Percentiles rank a stretch among this genome's conserved stretches.
phyloP scores from a whole-genome alignment of 352 stramenopile genomes.

The Phytophthora europaea region DNA sequence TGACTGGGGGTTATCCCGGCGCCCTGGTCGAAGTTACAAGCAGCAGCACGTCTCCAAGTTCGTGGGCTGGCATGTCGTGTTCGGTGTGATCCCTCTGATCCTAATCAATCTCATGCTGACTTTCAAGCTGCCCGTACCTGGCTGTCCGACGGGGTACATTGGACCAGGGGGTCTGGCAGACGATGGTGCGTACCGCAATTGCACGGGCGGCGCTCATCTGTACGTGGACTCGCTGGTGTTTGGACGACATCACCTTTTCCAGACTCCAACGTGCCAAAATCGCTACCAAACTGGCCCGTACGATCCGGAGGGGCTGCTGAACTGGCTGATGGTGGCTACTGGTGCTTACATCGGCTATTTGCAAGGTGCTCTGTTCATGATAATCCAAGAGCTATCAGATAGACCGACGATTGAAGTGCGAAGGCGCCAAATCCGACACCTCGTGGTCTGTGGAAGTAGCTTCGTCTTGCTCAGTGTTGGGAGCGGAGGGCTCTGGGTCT shows the following conservation, averaged over 20 bases:
- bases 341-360: slow-evolving; percentile 79
- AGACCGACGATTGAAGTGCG: not conserved
- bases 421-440: slow-evolving; percentile 4
- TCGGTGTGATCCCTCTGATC: slow-evolving; percentile 49
- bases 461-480: slow-evolving; percentile 17
- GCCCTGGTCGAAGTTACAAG: not conserved
- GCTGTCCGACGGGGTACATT: slow-evolving; percentile 80
- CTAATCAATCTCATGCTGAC: slow-evolving; percentile 63
- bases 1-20: slow-evolving; percentile 13
- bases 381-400: not conserved
- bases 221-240: slow-evolving; percentile 78
- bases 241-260: slow-evolving; percentile 65
- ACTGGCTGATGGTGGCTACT: slow-evolving; percentile 74
- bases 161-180: slow-evolving; percentile 72
- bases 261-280: slow-evolving; percentile 66
- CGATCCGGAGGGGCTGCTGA: slow-evolving; percentile 85
- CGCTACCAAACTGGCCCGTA: slow-evolving; percentile 70
- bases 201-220: slow-evolving; percentile 83
- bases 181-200: slow-evolving; percentile 54
- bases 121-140: slow-evolving; percentile 65
- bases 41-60: not conserved
- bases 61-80: slow-evolving; percentile 32
- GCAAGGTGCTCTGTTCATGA: slow-evolving; percentile 42
- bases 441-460: slow-evolving; percentile 19
- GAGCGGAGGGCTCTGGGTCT: slow-evolving; percentile 37